phyloP scores from a whole-genome alignment of 2,329 filamentous ascomycete genomes.

The Cercospora sp. region DNA sequence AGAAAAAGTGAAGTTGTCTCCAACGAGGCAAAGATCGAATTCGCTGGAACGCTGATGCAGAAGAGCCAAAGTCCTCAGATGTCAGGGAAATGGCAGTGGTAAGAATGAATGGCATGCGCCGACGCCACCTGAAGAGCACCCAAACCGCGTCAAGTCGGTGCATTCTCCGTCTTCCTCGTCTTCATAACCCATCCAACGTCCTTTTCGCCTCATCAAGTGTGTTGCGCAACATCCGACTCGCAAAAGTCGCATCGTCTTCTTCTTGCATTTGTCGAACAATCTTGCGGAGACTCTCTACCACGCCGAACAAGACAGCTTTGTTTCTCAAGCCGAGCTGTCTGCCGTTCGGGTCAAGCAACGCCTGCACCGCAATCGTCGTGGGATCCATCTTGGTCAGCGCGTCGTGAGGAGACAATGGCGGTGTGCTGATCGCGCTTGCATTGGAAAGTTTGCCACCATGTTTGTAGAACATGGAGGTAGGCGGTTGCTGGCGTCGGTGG shows the following conservation, averaged over 20 bases:
- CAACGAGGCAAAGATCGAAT: neutral
- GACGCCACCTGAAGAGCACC: neutral
- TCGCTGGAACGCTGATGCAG: neutral
- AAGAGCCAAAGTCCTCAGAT: neutral
- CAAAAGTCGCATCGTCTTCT: constrained; percentile 51
- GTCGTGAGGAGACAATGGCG: constrained; percentile 19
- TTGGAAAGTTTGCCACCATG: constrained; percentile 12
- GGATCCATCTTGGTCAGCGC: constrained; percentile 40
- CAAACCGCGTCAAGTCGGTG: neutral
- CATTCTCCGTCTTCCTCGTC: neutral
- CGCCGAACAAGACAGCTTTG: constrained; percentile 52
- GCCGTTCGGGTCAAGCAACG: constrained; percentile 43
- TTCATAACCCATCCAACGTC: constrained; percentile 63
- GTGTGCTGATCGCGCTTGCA: constrained; percentile 16
- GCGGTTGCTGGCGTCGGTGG: constrained; percentile 28
- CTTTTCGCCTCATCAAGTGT: constrained; percentile 73
- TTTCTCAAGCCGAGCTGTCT: constrained; percentile 54
- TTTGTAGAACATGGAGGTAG: constrained; percentile 25
- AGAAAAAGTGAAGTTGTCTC: neutral
- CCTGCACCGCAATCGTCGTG: constrained; percentile 40
- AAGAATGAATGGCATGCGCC: neutral
- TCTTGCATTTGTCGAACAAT: constrained; percentile 54
- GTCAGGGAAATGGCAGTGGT: neutral
- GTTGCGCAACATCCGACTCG: constrained; percentile 65
- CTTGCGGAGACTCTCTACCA: constrained; percentile 56